These are phyloP conservation scores for Pythium chondricola DNA, from an alignment of 352 stramenopile species.

Conservation along the genomic window DNA sequence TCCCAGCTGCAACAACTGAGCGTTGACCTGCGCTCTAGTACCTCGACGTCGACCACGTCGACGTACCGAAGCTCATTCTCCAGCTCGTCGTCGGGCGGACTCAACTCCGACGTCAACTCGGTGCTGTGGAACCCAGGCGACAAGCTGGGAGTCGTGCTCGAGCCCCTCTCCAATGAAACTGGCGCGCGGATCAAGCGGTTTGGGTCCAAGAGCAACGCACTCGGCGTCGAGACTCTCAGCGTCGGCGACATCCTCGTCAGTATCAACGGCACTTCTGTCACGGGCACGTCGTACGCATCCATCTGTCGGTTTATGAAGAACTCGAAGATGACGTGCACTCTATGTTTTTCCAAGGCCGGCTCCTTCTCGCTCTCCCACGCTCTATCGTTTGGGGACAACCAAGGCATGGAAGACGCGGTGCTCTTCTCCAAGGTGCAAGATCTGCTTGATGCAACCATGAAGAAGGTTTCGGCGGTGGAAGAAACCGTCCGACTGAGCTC, in stretches of 20 bases:
- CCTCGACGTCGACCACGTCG: slow-evolving; percentile 34
- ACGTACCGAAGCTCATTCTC: slow-evolving; percentile 78
- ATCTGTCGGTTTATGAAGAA: slow-evolving; percentile 79
- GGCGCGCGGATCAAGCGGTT: slow-evolving; percentile 66
- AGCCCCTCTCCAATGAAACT: slow-evolving; percentile 34
- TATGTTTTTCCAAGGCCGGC: slow-evolving; percentile 43
- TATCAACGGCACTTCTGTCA: slow-evolving; percentile 68
- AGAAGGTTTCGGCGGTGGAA: slow-evolving; percentile 68
- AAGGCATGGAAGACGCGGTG: slow-evolving; percentile 27
- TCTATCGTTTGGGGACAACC: slow-evolving; percentile 21
- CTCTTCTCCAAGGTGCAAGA: slow-evolving; percentile 64
- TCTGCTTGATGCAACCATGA: slow-evolving; percentile 67
- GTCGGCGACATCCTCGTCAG: slow-evolving; percentile 62
- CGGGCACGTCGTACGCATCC: slow-evolving; percentile 42
- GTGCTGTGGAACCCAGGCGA: slow-evolving; percentile 75
- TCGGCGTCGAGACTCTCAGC: slow-evolving; percentile 56
- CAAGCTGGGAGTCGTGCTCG: slow-evolving; percentile 63
- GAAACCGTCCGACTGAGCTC: slow-evolving; percentile 70
- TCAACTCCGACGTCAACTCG: slow-evolving; percentile 25
- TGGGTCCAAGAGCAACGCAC: slow-evolving; percentile 51
- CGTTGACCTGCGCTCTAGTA: slow-evolving; percentile 53
- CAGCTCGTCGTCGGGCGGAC: slow-evolving; percentile 34
- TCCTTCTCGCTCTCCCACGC: slow-evolving; percentile 1
- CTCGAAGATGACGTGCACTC: slow-evolving; percentile 68
- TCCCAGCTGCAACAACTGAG: slow-evolving; percentile 67